Evolutionary conservation across 805 yeast genomes (phyloP), one percentile per base, ranked within the genome.

Genomic region (Saccharomycopsis fibuligera): DNA sequence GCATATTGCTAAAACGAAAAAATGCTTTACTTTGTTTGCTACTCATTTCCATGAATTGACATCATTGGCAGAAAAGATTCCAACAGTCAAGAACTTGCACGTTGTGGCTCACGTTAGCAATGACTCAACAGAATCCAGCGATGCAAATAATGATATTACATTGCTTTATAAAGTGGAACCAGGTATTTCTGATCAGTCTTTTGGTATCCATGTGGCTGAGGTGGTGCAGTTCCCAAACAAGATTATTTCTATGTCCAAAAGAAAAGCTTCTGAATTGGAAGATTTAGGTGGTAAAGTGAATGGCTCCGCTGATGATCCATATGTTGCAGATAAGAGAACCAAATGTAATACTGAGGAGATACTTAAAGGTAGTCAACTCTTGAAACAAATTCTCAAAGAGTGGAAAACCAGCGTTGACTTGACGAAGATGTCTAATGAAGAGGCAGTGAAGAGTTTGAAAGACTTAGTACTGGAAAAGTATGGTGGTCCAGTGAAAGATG

Each of bases 1-100:
- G 60, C 81, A 83, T 64, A 79, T 91, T 51, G 82, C 93, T 2
- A 72, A 72, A 17, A 71, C 83, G 44, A 75, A 86, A 45, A 72
- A 75, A 44, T 83, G 96, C 54, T 88, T 89, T 65, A 80, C 95
- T 0, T 61, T 93, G 49, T 93, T 93, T 72, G 98, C 99, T 0
- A 93, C 99, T 0, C 99, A 93, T 70, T 93, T 93, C 73, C 98
- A 93, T 64, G 99, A 93, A 63, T 73, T 93, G 51, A 93, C 98
- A 1, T 82, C 83, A 30, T 69, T 93, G 44, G 73, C 95, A 0
- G 81, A 80, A 17, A 73, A 74, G 55, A 68, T 78, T 37, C 62
- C 71, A 10, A 76, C 80, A 2, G 96, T 91, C 1, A 73, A 76
- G 44, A 93, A 93, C 64, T 68, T 88, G 58, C 96, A 93, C 58